Base-by-base conservation (phyloP, 2,329 filamentous ascomycete genomes). In the Raffaelea albimanens region DNA sequence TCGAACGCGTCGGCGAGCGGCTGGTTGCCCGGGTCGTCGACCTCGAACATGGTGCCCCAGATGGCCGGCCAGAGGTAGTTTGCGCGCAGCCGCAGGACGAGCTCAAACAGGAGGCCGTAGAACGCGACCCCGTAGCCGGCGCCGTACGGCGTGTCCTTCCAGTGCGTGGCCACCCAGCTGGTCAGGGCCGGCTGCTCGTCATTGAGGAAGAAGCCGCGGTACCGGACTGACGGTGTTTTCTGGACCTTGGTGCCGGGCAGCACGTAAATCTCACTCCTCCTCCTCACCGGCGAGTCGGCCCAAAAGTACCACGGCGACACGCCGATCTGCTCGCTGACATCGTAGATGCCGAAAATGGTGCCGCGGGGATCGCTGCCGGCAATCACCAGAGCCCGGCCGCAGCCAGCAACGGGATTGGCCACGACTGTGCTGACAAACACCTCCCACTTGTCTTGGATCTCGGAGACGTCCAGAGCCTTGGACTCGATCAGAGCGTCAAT, bases 1-100 rank as follows among this genome's bases (percentile, higher is more conserved):
- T 80, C 83, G 58, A 80, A 87, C n/a, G 82, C 82, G 55, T 88
- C 81, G 0, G 83, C 81, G 5, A 85, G 70, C 0, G 80, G 76
- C 58, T 85, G 81, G 55, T 81, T 87, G 25, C 72, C 69, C 3
- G 76, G 69, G 57, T 88, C 84, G 51, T 88, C 85, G 1, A 85
- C 74, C 57, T 81, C 78, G 57, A 87, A 85, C 72, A 86, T 85
- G 53, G 73, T 76, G 5, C 73, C 76, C 85, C 83, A 88, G 31
- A 63, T 49, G 8, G 62, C 53, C 59, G 84, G 85, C 84, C 85
- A 88, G 44, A 88, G 67, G 57, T 87, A 87, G 61, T 88, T 88
- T 16, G 83, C 83, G 34, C 78, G 73, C 23, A 85, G 69, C 7
- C 85, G 73, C 5, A 88, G 73, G 1, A 87, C 65, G 1, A 88